A percentile compares a stretch with the other conserved stretches of the same genome.
phyloP scores from a whole-genome alignment of 306 rosid species.

The Acacia acuminata region DNA sequence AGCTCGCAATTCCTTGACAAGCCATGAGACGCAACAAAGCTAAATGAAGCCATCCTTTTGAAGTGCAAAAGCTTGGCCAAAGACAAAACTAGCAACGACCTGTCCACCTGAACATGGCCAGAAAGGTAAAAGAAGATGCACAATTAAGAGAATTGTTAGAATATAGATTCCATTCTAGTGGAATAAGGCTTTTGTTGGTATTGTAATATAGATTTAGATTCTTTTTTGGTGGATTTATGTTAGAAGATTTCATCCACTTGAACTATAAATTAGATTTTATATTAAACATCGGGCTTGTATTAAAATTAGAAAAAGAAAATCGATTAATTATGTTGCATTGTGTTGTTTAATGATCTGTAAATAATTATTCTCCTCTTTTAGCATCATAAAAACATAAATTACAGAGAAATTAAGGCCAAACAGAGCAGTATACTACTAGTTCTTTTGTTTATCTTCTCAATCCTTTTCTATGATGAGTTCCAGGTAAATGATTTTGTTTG shows the following conservation, averaged over 20 bases:
- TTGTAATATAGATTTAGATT: no score
- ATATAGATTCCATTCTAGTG: background rate
- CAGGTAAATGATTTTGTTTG: background rate
- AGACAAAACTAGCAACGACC: background rate
- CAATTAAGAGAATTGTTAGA: background rate
- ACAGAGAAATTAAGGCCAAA: background rate
- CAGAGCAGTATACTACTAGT: background rate
- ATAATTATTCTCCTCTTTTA: background rate
- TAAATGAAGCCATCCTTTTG: background rate
- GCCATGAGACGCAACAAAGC: background rate
- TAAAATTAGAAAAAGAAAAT: background rate
- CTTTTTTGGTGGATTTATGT: background rate
- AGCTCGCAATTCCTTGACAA: background rate
- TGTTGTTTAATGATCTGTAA: background rate
- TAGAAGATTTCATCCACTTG: no score
- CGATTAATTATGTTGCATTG: no score
- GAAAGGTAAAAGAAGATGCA: background rate
- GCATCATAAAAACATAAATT: background rate
- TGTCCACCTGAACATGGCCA: background rate
- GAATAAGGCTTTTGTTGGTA: no score
- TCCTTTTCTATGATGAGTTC: background rate
- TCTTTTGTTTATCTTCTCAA: background rate
- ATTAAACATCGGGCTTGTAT: no score
- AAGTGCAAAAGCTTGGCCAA: background rate
- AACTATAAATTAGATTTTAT: no score